A percentile compares a stretch with the other conserved stretches of the same genome.
Conservation (phyloP, 176 grass and related monocot species). For the Aegilops longissima region DNA sequence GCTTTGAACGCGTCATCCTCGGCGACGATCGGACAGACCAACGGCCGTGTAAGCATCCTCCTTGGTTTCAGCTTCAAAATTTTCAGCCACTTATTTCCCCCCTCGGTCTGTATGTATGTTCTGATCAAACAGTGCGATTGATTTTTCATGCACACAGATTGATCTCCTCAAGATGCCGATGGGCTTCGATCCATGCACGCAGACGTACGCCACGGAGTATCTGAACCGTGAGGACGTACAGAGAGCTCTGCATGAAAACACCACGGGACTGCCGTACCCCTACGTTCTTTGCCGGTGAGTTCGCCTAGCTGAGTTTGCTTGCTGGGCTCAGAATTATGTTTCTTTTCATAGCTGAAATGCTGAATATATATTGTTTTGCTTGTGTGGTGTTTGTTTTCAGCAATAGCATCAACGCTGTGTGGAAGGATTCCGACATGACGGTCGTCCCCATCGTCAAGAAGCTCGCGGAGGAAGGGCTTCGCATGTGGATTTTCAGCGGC, state of each 20-base stretch:
- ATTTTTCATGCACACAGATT: not conserved
- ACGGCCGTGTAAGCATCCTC: slow-evolving; percentile 24
- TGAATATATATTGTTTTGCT: not conserved
- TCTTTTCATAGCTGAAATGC: not conserved
- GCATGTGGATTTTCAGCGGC: slow-evolving; percentile 62
- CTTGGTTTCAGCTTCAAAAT: not conserved
- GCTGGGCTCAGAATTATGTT: not conserved
- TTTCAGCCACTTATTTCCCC: not conserved
- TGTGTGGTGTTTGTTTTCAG: not conserved
- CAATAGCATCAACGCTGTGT: not conserved
- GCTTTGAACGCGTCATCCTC: slow-evolving; percentile 10
- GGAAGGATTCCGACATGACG: slow-evolving; percentile 43
- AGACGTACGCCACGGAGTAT: slow-evolving; percentile 30
- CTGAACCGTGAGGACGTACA: slow-evolving; percentile 52
- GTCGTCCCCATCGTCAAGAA: slow-evolving; percentile 49
- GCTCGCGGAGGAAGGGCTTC: slow-evolving; percentile 37
- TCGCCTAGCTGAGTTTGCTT: not conserved
- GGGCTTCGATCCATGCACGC: slow-evolving; percentile 47
- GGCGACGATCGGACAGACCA: not conserved
- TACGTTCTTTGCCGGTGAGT: slow-evolving; percentile 40
- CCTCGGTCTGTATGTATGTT: too few species aligned
- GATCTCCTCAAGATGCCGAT: slow-evolving; percentile 26
- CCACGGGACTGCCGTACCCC: not conserved
- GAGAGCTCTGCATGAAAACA: slow-evolving; percentile 47
- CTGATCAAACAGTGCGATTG: too few species aligned